phyloP scores from a whole-genome alignment of 2,329 filamentous ascomycete species.

The Pseudogymnoascus sp. region DNA sequence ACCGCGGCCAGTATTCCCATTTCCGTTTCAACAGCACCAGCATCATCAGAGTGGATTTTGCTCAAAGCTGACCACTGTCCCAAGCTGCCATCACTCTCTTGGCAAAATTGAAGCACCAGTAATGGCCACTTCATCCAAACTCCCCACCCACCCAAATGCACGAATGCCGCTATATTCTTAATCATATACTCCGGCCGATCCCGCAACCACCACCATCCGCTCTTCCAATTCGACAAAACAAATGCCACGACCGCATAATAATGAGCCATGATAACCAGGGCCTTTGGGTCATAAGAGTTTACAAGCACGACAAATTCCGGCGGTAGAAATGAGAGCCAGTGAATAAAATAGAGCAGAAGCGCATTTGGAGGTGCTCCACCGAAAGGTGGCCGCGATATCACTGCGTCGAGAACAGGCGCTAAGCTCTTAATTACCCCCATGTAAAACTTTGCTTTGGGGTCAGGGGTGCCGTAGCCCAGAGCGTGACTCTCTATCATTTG shows the following conservation, averaged over 20 bases:
- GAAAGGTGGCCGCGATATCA: not conserved
- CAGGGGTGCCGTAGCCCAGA: not conserved
- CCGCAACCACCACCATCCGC: slow-evolving; percentile 18
- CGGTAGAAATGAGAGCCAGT: slow-evolving; percentile 18
- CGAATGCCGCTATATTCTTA: slow-evolving; percentile 14
- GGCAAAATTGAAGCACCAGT: not conserved
- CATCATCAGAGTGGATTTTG: not conserved
- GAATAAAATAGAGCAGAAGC: slow-evolving; percentile 15
- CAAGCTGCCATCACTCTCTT: not conserved
- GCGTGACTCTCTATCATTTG: not conserved
- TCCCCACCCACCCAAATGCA: slow-evolving; percentile 8
- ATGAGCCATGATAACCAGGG: slow-evolving; percentile 17
- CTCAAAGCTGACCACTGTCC: not conserved
- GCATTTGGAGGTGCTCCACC: slow-evolving; percentile 10
- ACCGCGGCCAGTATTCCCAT: not conserved
- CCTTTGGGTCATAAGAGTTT: slow-evolving; percentile 14
- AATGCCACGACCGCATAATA: slow-evolving; percentile 18
- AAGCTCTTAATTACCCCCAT: not conserved
- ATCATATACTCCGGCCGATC: slow-evolving; percentile 20
- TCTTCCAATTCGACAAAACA: slow-evolving; percentile 11
- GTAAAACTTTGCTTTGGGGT: not conserved
- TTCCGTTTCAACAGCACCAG: not conserved
- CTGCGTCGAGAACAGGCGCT: not conserved
- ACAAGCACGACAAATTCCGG: slow-evolving; percentile 14
- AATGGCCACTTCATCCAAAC: slow-evolving; percentile 18